Conservation (phyloP, 352 stramenopile genomes). For the Phytophthora boehmeriae region DNA sequence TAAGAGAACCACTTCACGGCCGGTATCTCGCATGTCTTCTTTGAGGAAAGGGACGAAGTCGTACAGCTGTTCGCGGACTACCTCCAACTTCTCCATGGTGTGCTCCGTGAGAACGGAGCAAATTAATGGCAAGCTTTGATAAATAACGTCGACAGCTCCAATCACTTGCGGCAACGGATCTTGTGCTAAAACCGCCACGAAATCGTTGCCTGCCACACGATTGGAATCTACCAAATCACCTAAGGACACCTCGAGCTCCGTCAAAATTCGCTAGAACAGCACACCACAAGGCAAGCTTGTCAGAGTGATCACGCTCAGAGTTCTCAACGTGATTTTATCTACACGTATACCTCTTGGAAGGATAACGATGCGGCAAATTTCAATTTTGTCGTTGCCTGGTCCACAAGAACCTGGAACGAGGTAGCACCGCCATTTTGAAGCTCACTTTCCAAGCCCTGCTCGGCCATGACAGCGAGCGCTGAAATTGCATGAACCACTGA, state of each 20-base stretch:
- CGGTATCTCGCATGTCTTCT: conserved; percentile 14
- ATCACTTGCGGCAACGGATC: conserved; percentile 32
- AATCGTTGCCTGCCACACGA: conserved; percentile 42
- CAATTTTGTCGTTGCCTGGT: conserved; percentile 22
- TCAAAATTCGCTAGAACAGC: conserved; percentile 37
- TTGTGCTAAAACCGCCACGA: conserved; percentile 31
- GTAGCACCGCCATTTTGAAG: conserved; percentile 19
- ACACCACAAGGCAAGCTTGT: not conserved
- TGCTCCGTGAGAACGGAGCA: conserved; percentile 55
- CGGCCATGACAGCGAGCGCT: conserved; percentile 17
- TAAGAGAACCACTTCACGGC: conserved; percentile 29
- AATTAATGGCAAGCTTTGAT: conserved; percentile 43
- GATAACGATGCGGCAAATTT: not conserved
- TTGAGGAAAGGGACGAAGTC: conserved; percentile 46
- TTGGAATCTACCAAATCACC: conserved; percentile 42
- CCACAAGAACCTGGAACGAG: conserved; percentile 36
- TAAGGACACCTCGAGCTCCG: conserved; percentile 47
- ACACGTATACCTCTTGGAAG: conserved; percentile 20
- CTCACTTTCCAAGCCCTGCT: conserved; percentile 32
- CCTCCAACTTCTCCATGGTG: conserved; percentile 36
- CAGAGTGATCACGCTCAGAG: not conserved
- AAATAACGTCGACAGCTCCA: conserved; percentile 30
- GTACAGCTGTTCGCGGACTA: conserved; percentile 43
- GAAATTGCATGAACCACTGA: conserved; percentile 29
- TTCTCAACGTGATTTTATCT: not conserved